Conservation (phyloP, 106 monocot genomes). For the Posidonia australis region DNA sequence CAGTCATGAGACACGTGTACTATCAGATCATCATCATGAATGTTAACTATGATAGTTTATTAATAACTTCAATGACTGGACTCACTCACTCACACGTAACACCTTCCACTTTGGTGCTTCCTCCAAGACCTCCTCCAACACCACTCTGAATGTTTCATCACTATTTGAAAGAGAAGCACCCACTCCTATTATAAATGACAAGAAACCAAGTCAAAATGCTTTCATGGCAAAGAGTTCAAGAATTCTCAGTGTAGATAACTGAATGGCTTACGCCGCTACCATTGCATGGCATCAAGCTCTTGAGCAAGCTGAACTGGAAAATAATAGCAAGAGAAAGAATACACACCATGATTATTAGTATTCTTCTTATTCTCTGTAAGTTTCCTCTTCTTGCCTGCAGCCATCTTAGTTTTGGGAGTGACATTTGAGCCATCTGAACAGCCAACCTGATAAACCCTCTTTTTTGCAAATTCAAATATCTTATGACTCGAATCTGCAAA, state of each 20-base stretch:
- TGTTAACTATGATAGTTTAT: neutral
- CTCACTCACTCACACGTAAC: conserved; percentile 95
- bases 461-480: conserved; percentile 94
- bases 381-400: conserved; percentile 48
- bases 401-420: conserved; percentile 13
- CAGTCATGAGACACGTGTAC: neutral
- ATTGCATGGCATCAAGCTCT: too few species aligned
- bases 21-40: neutral
- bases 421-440: conserved; percentile 48
- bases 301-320: neutral
- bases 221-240: neutral
- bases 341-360: conserved; percentile 2
- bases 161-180: conserved; percentile 17
- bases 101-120: conserved; percentile 96
- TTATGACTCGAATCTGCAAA: conserved; percentile 95
- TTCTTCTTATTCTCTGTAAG: conserved; percentile 12
- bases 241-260: too few species aligned
- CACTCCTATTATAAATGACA: conserved; percentile 22
- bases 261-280: too few species aligned
- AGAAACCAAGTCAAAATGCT: neutral
- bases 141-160: conserved; percentile 20
- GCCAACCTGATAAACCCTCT: conserved; percentile 67
- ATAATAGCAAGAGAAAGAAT: neutral
- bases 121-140: conserved; percentile 83
- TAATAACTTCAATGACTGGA: conserved; percentile 2